These are phyloP conservation scores for Tausonia pullulans DNA, from an alignment of 1,284 basidiomycete genomes.

Conservation along the genomic window DNA sequence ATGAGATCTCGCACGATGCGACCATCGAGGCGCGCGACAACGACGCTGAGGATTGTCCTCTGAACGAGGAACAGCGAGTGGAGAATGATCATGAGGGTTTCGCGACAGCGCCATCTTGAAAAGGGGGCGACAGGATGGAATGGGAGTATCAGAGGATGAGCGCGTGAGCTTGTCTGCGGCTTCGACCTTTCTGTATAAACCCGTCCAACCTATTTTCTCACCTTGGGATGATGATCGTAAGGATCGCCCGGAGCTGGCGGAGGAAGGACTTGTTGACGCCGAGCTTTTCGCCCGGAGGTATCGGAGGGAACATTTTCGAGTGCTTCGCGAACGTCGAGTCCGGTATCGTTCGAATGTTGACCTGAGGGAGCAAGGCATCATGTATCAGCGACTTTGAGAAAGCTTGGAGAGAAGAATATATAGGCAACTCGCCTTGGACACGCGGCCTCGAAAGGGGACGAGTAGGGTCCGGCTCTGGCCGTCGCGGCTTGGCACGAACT, in stretches of 20 bases:
- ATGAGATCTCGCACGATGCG: constrained; percentile 64
- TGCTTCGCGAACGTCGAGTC: constrained; percentile 40
- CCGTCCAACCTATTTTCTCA: constrained; percentile 13
- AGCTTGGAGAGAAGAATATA: constrained; percentile 36
- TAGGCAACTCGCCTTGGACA: constrained; percentile 45
- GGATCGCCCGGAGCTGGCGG: constrained; percentile 61
- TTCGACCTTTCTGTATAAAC: too few relatives aligned
- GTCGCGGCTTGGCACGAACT: constrained; percentile 38
- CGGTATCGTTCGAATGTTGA: constrained; percentile 37
- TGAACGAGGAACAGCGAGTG: constrained; percentile 83
- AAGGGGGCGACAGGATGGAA: neutral
- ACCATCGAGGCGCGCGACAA: constrained; percentile 82
- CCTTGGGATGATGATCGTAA: constrained; percentile 60
- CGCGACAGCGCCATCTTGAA: constrained; percentile 56
- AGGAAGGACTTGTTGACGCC: constrained; percentile 70
- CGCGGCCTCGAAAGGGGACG: constrained; percentile 50
- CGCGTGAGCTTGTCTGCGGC: too few relatives aligned
- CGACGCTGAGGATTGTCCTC: constrained; percentile 73
- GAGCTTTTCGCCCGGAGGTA: constrained; percentile 46
- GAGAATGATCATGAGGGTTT: constrained; percentile 60
- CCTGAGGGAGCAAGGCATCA: constrained; percentile 27
- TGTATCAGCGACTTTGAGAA: constrained; percentile 26
- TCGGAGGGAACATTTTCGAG: constrained; percentile 45
- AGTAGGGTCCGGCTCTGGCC: constrained; percentile 50
- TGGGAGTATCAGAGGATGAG: too few relatives aligned